Conservation (phyloP, 75 land plant species). For the Larix kaempferi region DNA sequence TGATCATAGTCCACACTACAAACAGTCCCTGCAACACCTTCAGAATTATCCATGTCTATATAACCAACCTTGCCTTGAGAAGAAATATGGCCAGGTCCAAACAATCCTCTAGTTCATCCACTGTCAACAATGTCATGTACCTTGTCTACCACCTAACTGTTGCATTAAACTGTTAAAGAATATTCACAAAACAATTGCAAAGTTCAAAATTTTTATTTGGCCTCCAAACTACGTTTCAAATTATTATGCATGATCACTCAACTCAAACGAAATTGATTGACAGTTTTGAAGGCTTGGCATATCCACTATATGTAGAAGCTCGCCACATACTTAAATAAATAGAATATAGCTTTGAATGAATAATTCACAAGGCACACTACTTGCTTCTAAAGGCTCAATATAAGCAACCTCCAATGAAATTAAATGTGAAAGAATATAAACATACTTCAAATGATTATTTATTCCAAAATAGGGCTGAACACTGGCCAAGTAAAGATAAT, state of each 20-base stretch:
- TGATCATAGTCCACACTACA: conserved; percentile 16
- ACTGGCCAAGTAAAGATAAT: too few species aligned
- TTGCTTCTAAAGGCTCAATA: too few species aligned
- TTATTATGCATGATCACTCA: background rate
- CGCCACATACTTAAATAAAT: too few species aligned
- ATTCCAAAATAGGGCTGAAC: too few species aligned
- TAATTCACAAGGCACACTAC: too few species aligned
- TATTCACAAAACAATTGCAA: background rate
- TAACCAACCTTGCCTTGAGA: background rate
- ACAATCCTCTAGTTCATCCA: background rate
- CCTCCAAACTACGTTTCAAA: background rate
- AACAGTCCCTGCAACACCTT: background rate
- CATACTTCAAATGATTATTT: too few species aligned
- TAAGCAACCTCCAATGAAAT: too few species aligned
- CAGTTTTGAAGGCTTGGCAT: too few species aligned
- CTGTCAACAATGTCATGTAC: background rate
- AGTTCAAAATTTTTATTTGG: background rate
- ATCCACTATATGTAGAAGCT: too few species aligned
- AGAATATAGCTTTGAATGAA: too few species aligned
- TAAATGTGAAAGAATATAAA: too few species aligned
- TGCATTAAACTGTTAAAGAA: background rate
- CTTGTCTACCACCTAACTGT: background rate
- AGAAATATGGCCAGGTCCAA: background rate
- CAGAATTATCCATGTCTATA: background rate
- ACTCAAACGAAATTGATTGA: too few species aligned